Percentiles rank a stretch among this genome's conserved stretches.
phyloP scores from a whole-genome alignment of 176 grass and related monocot species.

The Bromus sterilis region DNA sequence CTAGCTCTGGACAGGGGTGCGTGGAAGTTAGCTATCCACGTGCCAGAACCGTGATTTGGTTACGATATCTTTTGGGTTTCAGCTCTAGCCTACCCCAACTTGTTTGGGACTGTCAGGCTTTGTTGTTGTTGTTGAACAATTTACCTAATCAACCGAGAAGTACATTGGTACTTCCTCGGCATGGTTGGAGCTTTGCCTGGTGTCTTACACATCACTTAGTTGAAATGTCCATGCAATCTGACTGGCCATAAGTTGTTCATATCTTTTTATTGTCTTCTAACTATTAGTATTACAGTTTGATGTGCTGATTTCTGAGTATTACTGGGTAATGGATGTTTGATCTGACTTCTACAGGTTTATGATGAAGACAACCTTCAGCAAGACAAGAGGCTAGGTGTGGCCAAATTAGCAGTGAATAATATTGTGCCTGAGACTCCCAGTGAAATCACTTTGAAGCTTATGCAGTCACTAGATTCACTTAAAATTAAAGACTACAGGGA shows the following conservation, averaged over 20 bases:
- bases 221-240: background rate
- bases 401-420: conserved; percentile 50
- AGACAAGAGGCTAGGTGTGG: conserved; percentile 75
- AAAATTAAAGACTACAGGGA: conserved; percentile 80
- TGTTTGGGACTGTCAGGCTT: too few relatives aligned
- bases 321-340: background rate
- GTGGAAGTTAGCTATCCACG: too few relatives aligned
- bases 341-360: conserved; percentile 56
- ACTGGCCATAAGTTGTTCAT: background rate
- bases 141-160: background rate
- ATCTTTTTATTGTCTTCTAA: background rate
- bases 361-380: conserved; percentile 76
- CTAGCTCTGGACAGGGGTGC: too few relatives aligned
- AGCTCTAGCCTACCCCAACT: too few relatives aligned
- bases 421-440: conserved; percentile 45
- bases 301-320: background rate
- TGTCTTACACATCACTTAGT: background rate
- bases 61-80: too few relatives aligned
- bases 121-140: background rate
- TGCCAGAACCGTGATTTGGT: too few relatives aligned
- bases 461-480: conserved; percentile 69
- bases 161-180: background rate
- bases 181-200: background rate
- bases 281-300: background rate
- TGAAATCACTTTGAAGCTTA: conserved; percentile 62